phyloP scores from a whole-genome alignment of 2,329 filamentous ascomycete genomes.

The Elsinoe australis region DNA sequence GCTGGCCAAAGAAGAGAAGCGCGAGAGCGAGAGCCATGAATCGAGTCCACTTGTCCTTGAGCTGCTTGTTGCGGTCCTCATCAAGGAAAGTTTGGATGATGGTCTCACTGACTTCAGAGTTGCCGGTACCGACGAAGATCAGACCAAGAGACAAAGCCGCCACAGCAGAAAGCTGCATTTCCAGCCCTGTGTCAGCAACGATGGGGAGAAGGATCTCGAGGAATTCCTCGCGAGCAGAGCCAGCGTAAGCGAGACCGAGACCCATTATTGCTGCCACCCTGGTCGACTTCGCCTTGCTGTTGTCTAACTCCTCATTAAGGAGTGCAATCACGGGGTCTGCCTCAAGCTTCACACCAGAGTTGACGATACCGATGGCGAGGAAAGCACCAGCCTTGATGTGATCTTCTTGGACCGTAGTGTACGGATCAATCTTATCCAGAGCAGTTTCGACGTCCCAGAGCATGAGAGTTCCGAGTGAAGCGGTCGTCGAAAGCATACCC shows the following conservation, averaged over 20 bases:
- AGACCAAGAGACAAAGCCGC: conserved; percentile 84
- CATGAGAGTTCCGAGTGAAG: conserved; percentile 82
- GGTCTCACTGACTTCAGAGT: conserved; percentile 83
- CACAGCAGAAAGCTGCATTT: conserved; percentile 96
- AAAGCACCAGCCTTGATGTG: conserved; percentile 86
- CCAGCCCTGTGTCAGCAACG: conserved; percentile 71
- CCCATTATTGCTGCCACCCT: conserved; percentile 89
- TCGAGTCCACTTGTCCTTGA: conserved; percentile 97
- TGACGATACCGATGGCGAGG: conserved; percentile 92
- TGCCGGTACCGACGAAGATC: conserved; percentile 85
- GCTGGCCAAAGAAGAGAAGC: conserved; percentile 87
- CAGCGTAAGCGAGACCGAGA: conserved; percentile 86
- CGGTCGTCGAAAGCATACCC: conserved; percentile 93
- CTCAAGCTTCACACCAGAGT: conserved; percentile 81
- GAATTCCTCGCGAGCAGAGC: conserved; percentile 85
- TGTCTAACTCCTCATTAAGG: conserved; percentile 73
- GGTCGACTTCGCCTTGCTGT: conserved; percentile 67
- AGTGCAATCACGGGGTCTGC: conserved; percentile 85
- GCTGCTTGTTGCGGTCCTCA: conserved; percentile 78
- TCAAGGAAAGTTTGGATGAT: conserved; percentile 91
- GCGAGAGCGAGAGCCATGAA: conserved; percentile 93
- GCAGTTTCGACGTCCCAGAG: conserved; percentile 92
- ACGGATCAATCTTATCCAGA: conserved; percentile 88
- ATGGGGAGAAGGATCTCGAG: conserved; percentile 78
- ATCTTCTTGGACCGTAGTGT: conserved; percentile 74